Percentiles rank a stretch among this genome's conserved stretches.
These are phyloP conservation scores for Teratosphaeria destructans DNA, from an alignment of 2,329 filamentous ascomycete species.

Conservation along the genomic window DNA sequence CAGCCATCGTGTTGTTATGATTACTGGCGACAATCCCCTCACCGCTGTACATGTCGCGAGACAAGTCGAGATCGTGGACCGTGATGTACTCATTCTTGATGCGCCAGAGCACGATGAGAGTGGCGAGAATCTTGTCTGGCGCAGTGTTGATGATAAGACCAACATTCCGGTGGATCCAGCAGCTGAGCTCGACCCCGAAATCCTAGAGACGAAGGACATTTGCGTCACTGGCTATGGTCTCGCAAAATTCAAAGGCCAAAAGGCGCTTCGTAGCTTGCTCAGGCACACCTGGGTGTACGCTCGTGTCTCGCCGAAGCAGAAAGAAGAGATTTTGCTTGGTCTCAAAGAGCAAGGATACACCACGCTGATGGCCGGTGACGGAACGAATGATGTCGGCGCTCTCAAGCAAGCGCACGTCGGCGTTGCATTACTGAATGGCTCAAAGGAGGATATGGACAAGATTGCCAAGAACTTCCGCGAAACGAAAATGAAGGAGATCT, in stretches of 20 bases:
- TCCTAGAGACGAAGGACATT: conserved; percentile 77
- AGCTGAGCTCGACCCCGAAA: conserved; percentile 67
- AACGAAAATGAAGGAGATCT: conserved; percentile 96
- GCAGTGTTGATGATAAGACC: conserved; percentile 82
- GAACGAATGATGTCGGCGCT: conserved; percentile 95
- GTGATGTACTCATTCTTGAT: conserved; percentile 88
- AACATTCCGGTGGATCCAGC: conserved; percentile 77
- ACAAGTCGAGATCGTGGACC: conserved; percentile 94
- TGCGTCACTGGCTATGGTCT: conserved; percentile 94
- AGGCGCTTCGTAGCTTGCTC: conserved; percentile 65
- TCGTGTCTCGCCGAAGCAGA: conserved; percentile 95
- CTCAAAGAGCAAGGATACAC: conserved; percentile 96
- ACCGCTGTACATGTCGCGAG: conserved; percentile 92
- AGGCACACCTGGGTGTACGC: conserved; percentile 96
- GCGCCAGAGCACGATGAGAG: conserved; percentile 81
- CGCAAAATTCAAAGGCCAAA: conserved; percentile 73
- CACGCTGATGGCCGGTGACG: conserved; percentile 96
- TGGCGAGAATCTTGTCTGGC: conserved; percentile 79
- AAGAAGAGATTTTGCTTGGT: conserved; percentile 94
- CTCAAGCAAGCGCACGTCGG: conserved; percentile 97
- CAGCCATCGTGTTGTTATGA: conserved; percentile 97
- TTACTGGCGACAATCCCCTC: conserved; percentile 94
- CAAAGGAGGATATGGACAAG: conserved; percentile 76
- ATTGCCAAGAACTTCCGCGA: conserved; percentile 91
- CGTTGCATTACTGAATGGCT: conserved; percentile 90